Conservation (phyloP, 2,329 filamentous ascomycete species). For the Trichophyton rubrum region DNA sequence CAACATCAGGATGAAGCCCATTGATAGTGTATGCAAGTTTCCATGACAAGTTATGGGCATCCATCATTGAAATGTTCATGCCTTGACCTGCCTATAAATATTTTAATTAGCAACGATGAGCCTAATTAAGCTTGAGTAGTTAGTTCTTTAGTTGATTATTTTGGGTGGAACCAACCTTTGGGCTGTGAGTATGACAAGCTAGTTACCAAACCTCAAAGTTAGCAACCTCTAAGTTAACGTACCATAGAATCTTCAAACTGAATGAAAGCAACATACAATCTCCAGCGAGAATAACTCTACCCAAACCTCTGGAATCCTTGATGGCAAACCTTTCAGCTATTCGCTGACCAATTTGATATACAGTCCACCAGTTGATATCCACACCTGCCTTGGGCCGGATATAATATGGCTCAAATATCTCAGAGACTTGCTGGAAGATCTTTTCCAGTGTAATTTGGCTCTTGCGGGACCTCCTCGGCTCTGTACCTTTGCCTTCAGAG, state of each 20-base stretch:
- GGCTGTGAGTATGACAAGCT: slow-evolving; percentile 68
- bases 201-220: slow-evolving; percentile 29
- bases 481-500: slow-evolving; percentile 19
- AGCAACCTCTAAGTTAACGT: background rate
- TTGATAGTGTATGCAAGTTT: slow-evolving; percentile 28
- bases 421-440: slow-evolving; percentile 51
- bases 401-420: slow-evolving; percentile 52
- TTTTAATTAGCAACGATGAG: background rate
- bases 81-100: slow-evolving; percentile 43
- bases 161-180: slow-evolving; percentile 36
- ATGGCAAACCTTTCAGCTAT: slow-evolving; percentile 48
- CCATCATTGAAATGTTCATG: slow-evolving; percentile 69
- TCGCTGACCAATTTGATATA: slow-evolving; percentile 56
- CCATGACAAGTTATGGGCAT: slow-evolving; percentile 31
- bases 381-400: slow-evolving; percentile 4
- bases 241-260: no score
- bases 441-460: slow-evolving; percentile 51
- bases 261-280: slow-evolving; percentile 35
- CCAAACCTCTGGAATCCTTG: slow-evolving; percentile 54
- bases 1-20: slow-evolving; percentile 22
- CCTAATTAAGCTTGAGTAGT: no score
- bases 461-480: slow-evolving; percentile 26
- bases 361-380: slow-evolving; percentile 49
- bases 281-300: slow-evolving; percentile 61
- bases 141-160: background rate